A percentile compares a stretch with the other conserved stretches of the same genome.
These are phyloP conservation scores for Lachancea fermentati DNA, from an alignment of 805 yeast species.

Conservation along the genomic window DNA sequence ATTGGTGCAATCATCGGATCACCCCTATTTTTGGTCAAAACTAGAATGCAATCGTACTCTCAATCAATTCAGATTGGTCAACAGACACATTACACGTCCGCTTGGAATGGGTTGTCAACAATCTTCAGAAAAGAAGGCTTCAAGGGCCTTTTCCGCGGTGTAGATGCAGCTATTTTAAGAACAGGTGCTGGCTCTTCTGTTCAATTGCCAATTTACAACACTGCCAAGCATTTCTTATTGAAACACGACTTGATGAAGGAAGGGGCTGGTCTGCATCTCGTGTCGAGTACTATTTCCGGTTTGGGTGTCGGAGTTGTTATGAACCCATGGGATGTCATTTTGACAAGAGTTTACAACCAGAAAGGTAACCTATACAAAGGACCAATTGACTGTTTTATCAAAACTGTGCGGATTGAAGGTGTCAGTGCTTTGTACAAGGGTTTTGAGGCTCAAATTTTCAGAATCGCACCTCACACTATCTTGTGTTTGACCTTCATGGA, in stretches of 20 bases:
- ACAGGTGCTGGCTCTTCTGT: conserved; percentile 96
- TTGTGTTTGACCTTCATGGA: conserved; percentile 91
- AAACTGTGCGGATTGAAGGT: conserved; percentile 84
- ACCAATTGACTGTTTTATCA: conserved; percentile 81
- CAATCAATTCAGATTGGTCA: conserved; percentile 68
- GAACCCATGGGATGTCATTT: conserved; percentile 96
- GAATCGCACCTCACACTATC: conserved; percentile 94
- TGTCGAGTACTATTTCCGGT: conserved; percentile 75
- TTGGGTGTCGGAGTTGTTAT: conserved; percentile 89
- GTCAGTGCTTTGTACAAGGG: conserved; percentile 86
- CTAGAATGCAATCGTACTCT: conserved; percentile 94
- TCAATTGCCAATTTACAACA: conserved; percentile 86
- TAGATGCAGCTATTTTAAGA: conserved; percentile 88
- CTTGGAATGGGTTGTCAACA: conserved; percentile 59
- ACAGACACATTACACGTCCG: conserved; percentile 78
- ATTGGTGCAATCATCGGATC: conserved; percentile 88
- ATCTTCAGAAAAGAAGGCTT: conserved; percentile 73
- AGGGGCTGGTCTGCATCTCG: conserved; percentile 65
- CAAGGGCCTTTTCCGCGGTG: conserved; percentile 79
- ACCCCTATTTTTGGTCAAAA: conserved; percentile 87
- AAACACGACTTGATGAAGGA: conserved; percentile 48
- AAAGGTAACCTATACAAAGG: conserved; percentile 81
- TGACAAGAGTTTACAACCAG: conserved; percentile 94
- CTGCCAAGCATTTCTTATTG: conserved; percentile 59
- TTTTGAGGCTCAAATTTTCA: conserved; percentile 83